These are phyloP conservation scores for Albugo candida DNA, from an alignment of 352 stramenopile species.

Conservation along the genomic window DNA sequence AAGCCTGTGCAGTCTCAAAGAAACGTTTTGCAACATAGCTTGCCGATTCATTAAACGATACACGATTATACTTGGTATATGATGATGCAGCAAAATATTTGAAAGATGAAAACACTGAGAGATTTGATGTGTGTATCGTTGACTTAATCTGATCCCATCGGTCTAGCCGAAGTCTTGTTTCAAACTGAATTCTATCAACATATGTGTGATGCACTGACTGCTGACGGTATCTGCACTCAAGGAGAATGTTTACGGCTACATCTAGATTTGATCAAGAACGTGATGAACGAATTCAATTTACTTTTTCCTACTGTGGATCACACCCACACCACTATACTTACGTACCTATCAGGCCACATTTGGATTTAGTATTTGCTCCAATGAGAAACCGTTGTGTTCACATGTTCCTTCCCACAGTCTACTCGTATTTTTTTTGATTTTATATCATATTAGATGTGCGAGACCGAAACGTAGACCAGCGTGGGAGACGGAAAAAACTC, in stretches of 20 bases:
- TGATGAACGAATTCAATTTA: slow-evolving; percentile 77
- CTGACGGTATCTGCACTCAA: slow-evolving; percentile 75
- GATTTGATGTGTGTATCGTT: slow-evolving; percentile 95
- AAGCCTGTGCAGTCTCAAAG: slow-evolving; percentile 92
- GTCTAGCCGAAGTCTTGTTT: slow-evolving; percentile 90
- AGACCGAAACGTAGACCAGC: slow-evolving; percentile 48
- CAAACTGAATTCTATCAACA: slow-evolving; percentile 88
- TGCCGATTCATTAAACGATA: slow-evolving; percentile 90
- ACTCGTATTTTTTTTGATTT: background rate
- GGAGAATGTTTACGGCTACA: slow-evolving; percentile 98
- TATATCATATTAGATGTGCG: background rate
- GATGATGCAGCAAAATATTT: slow-evolving; percentile 83
- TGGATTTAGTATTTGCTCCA: slow-evolving; percentile 89
- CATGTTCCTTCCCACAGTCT: background rate
- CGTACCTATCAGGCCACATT: slow-evolving; percentile 98
- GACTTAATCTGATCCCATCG: slow-evolving; percentile 92
- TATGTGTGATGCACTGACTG: slow-evolving; percentile 81
- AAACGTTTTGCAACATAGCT: slow-evolving; percentile 82
- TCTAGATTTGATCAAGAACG: slow-evolving; percentile 90
- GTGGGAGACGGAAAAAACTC: slow-evolving; percentile 32
- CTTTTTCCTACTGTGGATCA: slow-evolving; percentile 95
- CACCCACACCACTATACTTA: slow-evolving; percentile 97
- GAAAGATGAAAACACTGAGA: slow-evolving; percentile 42
- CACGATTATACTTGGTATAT: slow-evolving; percentile 86
- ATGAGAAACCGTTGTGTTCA: slow-evolving; percentile 23